phyloP scores from a whole-genome alignment of 2,329 filamentous ascomycete genomes.

The Diaporthe aspalathi region DNA sequence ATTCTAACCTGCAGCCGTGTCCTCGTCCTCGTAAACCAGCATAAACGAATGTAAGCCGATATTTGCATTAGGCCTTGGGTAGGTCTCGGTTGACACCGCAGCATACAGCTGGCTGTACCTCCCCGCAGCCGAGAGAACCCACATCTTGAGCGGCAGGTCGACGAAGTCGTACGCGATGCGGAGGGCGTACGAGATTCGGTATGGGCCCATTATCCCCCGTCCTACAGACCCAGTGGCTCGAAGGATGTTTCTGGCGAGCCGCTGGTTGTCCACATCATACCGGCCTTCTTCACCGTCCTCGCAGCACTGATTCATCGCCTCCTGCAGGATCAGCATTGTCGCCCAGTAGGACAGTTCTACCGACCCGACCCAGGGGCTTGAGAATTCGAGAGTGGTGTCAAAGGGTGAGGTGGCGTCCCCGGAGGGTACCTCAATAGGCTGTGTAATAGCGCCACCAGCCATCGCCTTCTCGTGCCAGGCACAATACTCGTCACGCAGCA shows the following conservation, averaged over 20 bases:
- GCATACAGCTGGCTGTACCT: slow-evolving; percentile 34
- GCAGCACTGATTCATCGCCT: slow-evolving; percentile 50
- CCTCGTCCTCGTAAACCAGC: background rate
- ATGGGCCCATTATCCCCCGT: slow-evolving; percentile 53
- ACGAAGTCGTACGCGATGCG: slow-evolving; percentile 55
- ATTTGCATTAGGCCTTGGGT: slow-evolving; percentile 14
- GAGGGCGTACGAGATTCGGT: slow-evolving; percentile 52
- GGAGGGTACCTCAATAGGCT: slow-evolving; percentile 46
- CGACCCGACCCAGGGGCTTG: slow-evolving; percentile 49
- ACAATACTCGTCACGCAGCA: slow-evolving; percentile 47
- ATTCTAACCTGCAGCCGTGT: background rate
- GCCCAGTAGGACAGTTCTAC: slow-evolving; percentile 53
- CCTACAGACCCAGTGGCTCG: slow-evolving; percentile 53
- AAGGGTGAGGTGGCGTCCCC: slow-evolving; percentile 49
- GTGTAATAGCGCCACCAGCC: slow-evolving; percentile 40
- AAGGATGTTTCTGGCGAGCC: slow-evolving; percentile 49
- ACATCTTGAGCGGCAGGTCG: slow-evolving; percentile 48
- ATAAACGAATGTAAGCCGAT: slow-evolving; percentile 7
- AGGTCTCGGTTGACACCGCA: slow-evolving; percentile 32
- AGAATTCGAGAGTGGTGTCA: slow-evolving; percentile 48
- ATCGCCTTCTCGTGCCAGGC: slow-evolving; percentile 49
- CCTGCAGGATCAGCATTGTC: slow-evolving; percentile 54
- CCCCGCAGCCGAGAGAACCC: slow-evolving; percentile 45
- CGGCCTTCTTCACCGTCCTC: slow-evolving; percentile 41
- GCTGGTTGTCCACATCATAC: slow-evolving; percentile 44